Evolutionary conservation across 2,329 filamentous ascomycete genomes (phyloP).

Genomic region (Talaromyces sp.): DNA sequence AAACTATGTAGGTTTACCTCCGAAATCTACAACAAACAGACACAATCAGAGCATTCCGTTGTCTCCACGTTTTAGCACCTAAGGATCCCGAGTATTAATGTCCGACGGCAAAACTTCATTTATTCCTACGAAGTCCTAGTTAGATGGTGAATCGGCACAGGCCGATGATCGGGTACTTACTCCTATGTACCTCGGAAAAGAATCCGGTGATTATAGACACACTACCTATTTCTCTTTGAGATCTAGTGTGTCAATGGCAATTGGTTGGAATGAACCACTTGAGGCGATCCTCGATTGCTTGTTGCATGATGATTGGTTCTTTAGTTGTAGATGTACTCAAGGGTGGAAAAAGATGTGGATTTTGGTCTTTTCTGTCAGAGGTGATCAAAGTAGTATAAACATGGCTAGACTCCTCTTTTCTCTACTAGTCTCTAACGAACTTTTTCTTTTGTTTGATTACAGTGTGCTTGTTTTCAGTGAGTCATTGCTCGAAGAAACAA

Average conservation of each 20-base stretch:
- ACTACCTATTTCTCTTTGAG: background rate
- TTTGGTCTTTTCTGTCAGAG: background rate
- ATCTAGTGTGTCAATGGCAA: background rate
- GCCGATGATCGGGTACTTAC: background rate
- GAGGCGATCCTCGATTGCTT: background rate
- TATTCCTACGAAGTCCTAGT: background rate
- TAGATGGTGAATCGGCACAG: background rate
- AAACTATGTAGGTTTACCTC: background rate
- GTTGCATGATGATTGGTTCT: background rate
- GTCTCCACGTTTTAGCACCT: background rate
- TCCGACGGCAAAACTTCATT: background rate
- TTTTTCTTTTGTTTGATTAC: background rate
- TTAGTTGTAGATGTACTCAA: background rate
- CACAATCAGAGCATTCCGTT: background rate
- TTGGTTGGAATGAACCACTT: background rate
- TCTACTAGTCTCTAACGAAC: background rate
- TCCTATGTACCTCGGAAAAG: background rate
- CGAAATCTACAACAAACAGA: background rate
- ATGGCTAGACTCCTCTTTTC: background rate
- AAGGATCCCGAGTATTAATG: background rate
- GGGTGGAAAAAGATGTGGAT: background rate
- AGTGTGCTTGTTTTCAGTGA: background rate
- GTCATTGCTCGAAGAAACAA: no score
- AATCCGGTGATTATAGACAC: background rate
- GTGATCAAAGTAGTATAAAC: background rate